phyloP scores from a whole-genome alignment of 805 yeast species.

The Yamadazyma laniorum region DNA sequence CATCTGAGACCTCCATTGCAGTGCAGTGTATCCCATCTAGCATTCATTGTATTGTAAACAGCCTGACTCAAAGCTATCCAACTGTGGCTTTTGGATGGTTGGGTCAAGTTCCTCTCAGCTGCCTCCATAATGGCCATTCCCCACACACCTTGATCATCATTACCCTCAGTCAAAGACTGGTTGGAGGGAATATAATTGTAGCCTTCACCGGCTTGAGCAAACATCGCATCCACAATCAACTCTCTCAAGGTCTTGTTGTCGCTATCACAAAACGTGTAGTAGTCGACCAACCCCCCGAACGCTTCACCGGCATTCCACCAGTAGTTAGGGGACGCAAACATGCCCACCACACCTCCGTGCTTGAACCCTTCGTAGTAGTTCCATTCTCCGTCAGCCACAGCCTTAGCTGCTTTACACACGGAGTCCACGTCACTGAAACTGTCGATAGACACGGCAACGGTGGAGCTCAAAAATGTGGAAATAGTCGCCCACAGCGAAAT shows the following conservation, averaged over 20 bases:
- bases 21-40: conserved; percentile 72
- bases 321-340: conserved; percentile 45
- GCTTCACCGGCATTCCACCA: conserved; percentile 57
- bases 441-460: conserved; percentile 2
- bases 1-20: conserved; percentile 94
- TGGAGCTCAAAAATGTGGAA: background rate
- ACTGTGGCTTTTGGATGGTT: conserved; percentile 59
- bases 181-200: conserved; percentile 45
- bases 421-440: conserved; percentile 27
- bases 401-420: conserved; percentile 40
- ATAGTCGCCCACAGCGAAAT: too few relatives aligned
- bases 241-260: conserved; percentile 27
- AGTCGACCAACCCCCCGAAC: conserved; percentile 46
- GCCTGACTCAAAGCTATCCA: conserved; percentile 90
- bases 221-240: conserved; percentile 40
- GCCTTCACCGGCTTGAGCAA: conserved; percentile 41
- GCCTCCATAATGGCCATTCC: conserved; percentile 48
- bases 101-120: conserved; percentile 42
- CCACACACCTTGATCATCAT: conserved; percentile 56
- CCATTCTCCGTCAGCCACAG: conserved; percentile 38
- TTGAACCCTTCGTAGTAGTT: conserved; percentile 44
- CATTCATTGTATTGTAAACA: conserved; percentile 84
- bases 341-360: conserved; percentile 47
- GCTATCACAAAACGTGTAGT: conserved; percentile 36
- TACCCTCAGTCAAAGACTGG: conserved; percentile 48